Conservation (phyloP, 208 protist genomes). For the Wallacemonas sp. region DNA sequence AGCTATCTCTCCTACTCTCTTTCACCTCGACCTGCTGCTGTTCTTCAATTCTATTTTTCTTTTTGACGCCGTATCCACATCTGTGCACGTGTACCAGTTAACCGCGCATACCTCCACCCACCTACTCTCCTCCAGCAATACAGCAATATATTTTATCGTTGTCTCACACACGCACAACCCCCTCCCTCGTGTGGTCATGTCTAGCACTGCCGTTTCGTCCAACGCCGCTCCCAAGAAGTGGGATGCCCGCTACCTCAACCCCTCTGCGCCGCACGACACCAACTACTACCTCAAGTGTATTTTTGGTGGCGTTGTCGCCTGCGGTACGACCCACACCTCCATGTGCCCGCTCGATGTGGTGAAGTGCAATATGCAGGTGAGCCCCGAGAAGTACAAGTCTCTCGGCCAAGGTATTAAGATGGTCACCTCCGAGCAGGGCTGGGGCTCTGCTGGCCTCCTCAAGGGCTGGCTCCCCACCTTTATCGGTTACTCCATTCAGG, state of each 20-base stretch:
- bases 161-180: too few species aligned
- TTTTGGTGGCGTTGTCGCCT: conserved; percentile 93
- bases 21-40: too few species aligned
- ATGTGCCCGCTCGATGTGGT: conserved; percentile 96
- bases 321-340: conserved; percentile 93
- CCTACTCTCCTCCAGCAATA: too few species aligned
- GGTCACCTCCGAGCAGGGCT: conserved; percentile 68
- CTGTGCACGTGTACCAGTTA: too few species aligned
- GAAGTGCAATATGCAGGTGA: conserved; percentile 96
- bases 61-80: too few species aligned
- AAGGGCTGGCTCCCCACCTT: conserved; percentile 93
- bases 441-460: conserved; percentile 67
- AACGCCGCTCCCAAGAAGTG: conserved; percentile 41
- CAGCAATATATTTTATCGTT: too few species aligned
- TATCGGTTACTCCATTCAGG: conserved; percentile 93
- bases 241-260: conserved; percentile 81
- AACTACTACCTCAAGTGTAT: conserved; percentile 94
- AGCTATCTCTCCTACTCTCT: too few species aligned
- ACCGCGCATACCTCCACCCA: too few species aligned
- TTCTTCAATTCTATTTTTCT: too few species aligned
- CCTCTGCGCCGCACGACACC: conserved; percentile 61
- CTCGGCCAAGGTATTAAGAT: conserved; percentile 64
- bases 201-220: too few species aligned
- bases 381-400: conserved; percentile 86
- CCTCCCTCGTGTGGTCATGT: too few species aligned